phyloP scores from a whole-genome alignment of 2,329 filamentous ascomycete species.

The Fusarium hostae region DNA sequence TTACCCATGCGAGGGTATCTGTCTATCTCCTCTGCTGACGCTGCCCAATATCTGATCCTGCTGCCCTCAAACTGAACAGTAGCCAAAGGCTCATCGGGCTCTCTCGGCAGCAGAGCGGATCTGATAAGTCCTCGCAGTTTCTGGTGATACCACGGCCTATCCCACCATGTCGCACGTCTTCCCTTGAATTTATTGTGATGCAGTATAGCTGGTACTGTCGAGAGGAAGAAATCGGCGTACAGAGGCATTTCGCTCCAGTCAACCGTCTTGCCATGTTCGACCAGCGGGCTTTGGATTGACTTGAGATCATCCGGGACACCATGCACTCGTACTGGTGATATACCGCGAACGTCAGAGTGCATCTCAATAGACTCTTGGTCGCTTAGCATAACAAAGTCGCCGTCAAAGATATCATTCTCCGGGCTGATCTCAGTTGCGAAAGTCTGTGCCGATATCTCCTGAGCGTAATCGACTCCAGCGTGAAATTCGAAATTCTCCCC shows the following conservation, averaged over 20 bases:
- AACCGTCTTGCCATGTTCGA: background rate
- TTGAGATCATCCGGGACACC: background rate
- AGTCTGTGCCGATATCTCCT: background rate
- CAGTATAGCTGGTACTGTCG: background rate
- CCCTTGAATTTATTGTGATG: constrained; percentile 4
- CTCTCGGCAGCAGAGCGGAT: accelerated
- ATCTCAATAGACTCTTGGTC: background rate
- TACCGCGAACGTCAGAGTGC: background rate
- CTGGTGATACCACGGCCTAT: constrained; percentile 7
- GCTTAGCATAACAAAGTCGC: background rate
- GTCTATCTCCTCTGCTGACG: background rate
- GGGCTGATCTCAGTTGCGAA: background rate
- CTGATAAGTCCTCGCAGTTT: background rate
- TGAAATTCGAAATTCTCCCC: background rate
- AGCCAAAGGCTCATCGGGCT: background rate
- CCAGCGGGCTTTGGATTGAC: background rate
- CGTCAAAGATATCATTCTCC: background rate
- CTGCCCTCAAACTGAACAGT: background rate
- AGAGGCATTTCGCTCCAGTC: constrained; percentile 2
- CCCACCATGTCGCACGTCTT: background rate
- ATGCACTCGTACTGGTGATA: background rate
- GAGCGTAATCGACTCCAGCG: background rate
- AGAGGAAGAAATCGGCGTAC: background rate
- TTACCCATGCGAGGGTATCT: background rate
- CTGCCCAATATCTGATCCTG: constrained; percentile 6